A percentile compares a stretch with the other conserved stretches of the same genome.
Evolutionary conservation across 2,329 filamentous ascomycete genomes (phyloP).

Genomic region (Curvularia eragrostidis): DNA sequence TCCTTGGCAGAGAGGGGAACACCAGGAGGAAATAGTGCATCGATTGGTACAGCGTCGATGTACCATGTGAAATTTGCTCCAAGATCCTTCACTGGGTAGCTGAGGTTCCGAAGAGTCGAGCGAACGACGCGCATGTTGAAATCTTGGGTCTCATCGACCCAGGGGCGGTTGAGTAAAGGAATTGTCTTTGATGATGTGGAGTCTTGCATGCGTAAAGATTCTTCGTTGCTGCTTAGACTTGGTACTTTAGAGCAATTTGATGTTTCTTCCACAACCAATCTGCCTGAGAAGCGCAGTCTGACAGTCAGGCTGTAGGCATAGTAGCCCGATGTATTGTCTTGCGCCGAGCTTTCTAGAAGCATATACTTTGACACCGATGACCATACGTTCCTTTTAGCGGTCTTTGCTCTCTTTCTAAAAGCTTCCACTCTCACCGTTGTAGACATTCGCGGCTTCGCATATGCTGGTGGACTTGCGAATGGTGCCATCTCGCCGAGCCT

Average conservation of each 20-base stretch:
- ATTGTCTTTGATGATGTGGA: neutral
- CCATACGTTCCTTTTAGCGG: constrained; percentile 2
- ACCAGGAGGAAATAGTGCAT: constrained; percentile 37
- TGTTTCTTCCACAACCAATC: constrained; percentile 7
- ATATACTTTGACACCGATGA: constrained; percentile 11
- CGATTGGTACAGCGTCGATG: constrained; percentile 22
- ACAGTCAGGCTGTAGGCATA: constrained; percentile 14
- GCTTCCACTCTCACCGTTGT: neutral
- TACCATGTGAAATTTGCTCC: constrained; percentile 29
- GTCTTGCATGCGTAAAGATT: constrained; percentile 1
- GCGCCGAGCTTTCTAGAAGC: neutral
- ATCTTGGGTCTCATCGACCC: constrained; percentile 29
- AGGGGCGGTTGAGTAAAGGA: constrained; percentile 12
- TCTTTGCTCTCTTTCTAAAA: constrained; percentile 1
- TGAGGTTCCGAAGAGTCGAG: neutral
- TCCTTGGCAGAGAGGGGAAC: constrained; percentile 36
- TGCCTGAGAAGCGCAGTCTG: constrained; percentile 20
- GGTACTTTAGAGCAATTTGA: neutral
- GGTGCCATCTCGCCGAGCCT: neutral
- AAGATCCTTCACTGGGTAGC: neutral
- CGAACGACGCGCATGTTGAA: constrained; percentile 22
- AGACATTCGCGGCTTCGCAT: neutral
- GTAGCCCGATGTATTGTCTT: neutral
- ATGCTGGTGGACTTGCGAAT: neutral
- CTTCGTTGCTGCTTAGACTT: neutral